These are phyloP conservation scores for Phyllosticta citriasiana DNA, from an alignment of 2,329 filamentous ascomycete genomes.

Conservation along the genomic window DNA sequence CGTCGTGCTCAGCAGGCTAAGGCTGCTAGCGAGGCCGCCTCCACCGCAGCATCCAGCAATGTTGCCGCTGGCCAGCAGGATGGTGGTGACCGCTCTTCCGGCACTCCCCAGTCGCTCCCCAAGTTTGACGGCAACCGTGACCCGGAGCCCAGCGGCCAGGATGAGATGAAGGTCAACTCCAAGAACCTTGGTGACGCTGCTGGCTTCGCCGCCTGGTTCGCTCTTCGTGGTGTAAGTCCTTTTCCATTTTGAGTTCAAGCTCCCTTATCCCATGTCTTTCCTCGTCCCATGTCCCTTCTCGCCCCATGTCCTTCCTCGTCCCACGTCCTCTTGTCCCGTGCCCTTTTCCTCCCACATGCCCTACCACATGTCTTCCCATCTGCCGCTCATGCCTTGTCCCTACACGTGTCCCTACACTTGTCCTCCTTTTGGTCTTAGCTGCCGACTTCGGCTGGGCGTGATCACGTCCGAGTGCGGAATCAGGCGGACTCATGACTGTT, in stretches of 20 bases:
- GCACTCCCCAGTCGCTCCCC: constrained; percentile 19
- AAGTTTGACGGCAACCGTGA: constrained; percentile 27
- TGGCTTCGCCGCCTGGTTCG: constrained; percentile 25
- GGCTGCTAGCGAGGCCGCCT: constrained; percentile 13
- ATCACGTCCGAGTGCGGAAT: too few relatives aligned
- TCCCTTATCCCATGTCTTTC: not conserved
- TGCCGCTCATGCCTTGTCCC: not conserved
- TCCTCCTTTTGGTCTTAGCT: not conserved
- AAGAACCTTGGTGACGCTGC: constrained; percentile 29
- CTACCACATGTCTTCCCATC: not conserved
- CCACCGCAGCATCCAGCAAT: not conserved
- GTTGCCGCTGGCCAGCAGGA: not conserved
- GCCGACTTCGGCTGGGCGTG: too few relatives aligned
- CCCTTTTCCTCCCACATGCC: not conserved
- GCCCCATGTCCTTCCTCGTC: not conserved
- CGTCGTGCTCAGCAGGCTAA: constrained; percentile 22
- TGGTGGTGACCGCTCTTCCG: not conserved
- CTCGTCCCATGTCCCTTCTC: not conserved
- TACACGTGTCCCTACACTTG: not conserved
- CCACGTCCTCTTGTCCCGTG: not conserved
- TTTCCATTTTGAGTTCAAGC: not conserved
- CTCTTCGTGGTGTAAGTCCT: constrained; percentile 25
- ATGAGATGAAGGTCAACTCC: constrained; percentile 13
- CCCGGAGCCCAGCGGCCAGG: constrained; percentile 11
- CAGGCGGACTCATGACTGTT: too few relatives aligned